These are phyloP conservation scores for Wickerhamomyces sp. DNA, from an alignment of 1,139 yeast genomes.

Conservation along the genomic window DNA sequence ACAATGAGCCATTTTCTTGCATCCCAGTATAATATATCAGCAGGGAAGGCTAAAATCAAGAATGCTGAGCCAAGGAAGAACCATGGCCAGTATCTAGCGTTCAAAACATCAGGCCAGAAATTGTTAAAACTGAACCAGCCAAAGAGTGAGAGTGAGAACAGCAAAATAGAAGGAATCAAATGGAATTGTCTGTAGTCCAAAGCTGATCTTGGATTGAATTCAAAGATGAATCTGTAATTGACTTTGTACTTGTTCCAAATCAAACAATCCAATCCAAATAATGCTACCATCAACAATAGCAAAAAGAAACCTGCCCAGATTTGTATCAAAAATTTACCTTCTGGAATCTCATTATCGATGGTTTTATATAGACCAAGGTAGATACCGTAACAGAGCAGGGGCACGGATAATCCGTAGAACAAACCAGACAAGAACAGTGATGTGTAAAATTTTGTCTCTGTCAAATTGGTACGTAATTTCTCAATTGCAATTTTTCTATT, in stretches of 20 bases:
- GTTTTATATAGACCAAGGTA: slow-evolving; percentile 27
- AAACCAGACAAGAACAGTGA: slow-evolving; percentile 58
- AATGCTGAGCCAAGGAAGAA: slow-evolving; percentile 54
- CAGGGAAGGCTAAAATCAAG: slow-evolving; percentile 51
- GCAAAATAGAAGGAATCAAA: slow-evolving; percentile 50
- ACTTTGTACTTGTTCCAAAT: slow-evolving; percentile 74
- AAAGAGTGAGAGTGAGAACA: slow-evolving; percentile 52
- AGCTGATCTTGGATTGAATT: slow-evolving; percentile 70
- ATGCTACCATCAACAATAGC: slow-evolving; percentile 48
- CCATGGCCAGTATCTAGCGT: slow-evolving; percentile 80
- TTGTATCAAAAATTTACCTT: slow-evolving; percentile 62
- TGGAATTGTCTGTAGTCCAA: slow-evolving; percentile 57
- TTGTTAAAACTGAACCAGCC: slow-evolving; percentile 74
- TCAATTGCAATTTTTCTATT: slow-evolving; percentile 74
- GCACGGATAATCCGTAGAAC: slow-evolving; percentile 64
- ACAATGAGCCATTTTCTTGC: slow-evolving; percentile 62
- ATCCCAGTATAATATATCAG: slow-evolving; percentile 33
- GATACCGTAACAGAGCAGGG: slow-evolving; percentile 36
- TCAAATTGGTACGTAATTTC: slow-evolving; percentile 50
- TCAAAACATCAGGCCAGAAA: slow-evolving; percentile 55
- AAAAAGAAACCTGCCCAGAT: slow-evolving; percentile 91
- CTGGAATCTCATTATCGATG: slow-evolving; percentile 35
- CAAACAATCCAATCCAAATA: slow-evolving; percentile 64
- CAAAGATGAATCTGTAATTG: slow-evolving; percentile 89
- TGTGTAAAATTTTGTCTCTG: slow-evolving; percentile 35